Evolutionary conservation across 2,329 filamentous ascomycete genomes (phyloP).

Genomic region (Neoascochyta sp.): DNA sequence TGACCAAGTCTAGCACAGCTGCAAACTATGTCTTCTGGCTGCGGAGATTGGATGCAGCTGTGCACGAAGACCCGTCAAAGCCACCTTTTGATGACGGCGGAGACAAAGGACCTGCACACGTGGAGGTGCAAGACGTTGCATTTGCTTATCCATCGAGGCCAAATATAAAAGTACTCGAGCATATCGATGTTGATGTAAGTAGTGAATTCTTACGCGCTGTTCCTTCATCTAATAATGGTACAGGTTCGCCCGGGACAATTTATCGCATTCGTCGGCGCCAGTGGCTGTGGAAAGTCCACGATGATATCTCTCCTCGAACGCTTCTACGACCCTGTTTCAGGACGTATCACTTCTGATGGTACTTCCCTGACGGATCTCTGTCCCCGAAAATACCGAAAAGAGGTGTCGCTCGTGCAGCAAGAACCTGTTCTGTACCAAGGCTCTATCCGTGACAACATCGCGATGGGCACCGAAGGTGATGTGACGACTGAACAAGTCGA

Average conservation of each 20-base stretch:
- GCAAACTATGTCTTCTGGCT: conserved; percentile 55
- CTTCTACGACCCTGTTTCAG: conserved; percentile 80
- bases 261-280: conserved; percentile 83
- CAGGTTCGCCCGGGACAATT: conserved; percentile 58
- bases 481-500: conserved; percentile 70
- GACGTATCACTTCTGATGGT: conserved; percentile 71
- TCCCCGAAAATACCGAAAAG: conserved; percentile 77
- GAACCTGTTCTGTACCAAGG: conserved; percentile 95
- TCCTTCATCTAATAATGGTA: not conserved
- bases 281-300: conserved; percentile 87
- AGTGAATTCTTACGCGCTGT: not conserved
- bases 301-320: conserved; percentile 87
- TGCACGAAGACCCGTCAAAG: conserved; percentile 36
- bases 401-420: conserved; percentile 85
- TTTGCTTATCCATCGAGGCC: conserved; percentile 78
- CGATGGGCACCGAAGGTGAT: conserved; percentile 62
- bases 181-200: conserved; percentile 63
- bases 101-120: conserved; percentile 32
- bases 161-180: conserved; percentile 72
- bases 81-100: conserved; percentile 31
- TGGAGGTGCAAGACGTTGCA: conserved; percentile 61
- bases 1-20: conserved; percentile 92
- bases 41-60: conserved; percentile 35
- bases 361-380: conserved; percentile 71
- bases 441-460: conserved; percentile 83